These are phyloP conservation scores for Nakazawaea sp. DNA, from an alignment of 805 yeast species.

Conservation along the genomic window DNA sequence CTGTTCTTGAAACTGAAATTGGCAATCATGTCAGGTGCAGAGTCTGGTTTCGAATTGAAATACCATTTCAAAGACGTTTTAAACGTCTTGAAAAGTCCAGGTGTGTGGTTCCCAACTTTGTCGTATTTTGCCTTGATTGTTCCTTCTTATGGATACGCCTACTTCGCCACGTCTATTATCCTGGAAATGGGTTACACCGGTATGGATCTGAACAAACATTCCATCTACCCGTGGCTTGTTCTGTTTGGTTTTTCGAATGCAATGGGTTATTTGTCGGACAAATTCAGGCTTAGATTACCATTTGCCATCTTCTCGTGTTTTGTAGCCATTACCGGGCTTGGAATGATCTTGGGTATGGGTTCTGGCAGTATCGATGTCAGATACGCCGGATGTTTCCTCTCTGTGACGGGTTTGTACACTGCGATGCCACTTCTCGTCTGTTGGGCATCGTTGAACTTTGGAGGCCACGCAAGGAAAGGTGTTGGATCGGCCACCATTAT, in stretches of 20 bases:
- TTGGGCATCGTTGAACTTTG: slow-evolving; percentile 49
- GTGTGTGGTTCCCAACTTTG: slow-evolving; percentile 50
- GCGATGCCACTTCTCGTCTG: slow-evolving; percentile 54
- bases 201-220: slow-evolving; percentile 68
- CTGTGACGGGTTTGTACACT: slow-evolving; percentile 44
- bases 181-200: slow-evolving; percentile 57
- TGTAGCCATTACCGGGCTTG: slow-evolving; percentile 40
- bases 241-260: slow-evolving; percentile 65
- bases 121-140: slow-evolving; percentile 60
- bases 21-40: slow-evolving; percentile 32
- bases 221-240: slow-evolving; percentile 80
- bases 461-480: slow-evolving; percentile 48
- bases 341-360: slow-evolving; percentile 37
- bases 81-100: slow-evolving; percentile 50
- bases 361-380: slow-evolving; percentile 29
- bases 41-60: slow-evolving; percentile 43
- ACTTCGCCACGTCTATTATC: slow-evolving; percentile 65
- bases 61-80: slow-evolving; percentile 38
- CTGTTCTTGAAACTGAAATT: slow-evolving; percentile 44
- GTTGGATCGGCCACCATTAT: slow-evolving; percentile 54
- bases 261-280: slow-evolving; percentile 60
- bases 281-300: slow-evolving; percentile 33
- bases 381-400: slow-evolving; percentile 49
- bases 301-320: slow-evolving; percentile 19
- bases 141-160: slow-evolving; percentile 74